Base-by-base conservation (phyloP, 129 eudicot species). In the Lonicera japonica region DNA sequence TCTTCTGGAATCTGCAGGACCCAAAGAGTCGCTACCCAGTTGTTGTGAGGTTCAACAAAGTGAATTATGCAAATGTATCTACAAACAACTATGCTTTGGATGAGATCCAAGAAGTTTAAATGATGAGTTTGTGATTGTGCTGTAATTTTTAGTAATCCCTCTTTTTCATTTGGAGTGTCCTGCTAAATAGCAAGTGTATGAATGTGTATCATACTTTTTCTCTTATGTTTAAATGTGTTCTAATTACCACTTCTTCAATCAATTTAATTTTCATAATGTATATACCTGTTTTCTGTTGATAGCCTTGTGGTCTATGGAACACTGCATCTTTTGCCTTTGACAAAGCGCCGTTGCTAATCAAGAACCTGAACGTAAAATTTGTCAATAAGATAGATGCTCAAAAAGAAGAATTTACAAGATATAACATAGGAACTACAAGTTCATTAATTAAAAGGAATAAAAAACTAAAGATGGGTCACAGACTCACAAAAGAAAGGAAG, bases 61-160 rank as follows among this genome's bases (percentile, higher is more conserved):
- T 87, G 73, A 92, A 92, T 57, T 92, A 92, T 55, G 96, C 98
- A n/a, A 82, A 82, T 78, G 88, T 92, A 57, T 92, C 98, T 2
- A 92, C 98, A 68, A 92, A 92, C 98, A 92, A 92, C 88, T 92
- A 87, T 61, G 98, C 98, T 72, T 80, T 92, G 95, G 96, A 87
- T 75, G 96, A 92, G 84, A 74, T 92, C 25, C 73, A 82, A 70
- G 90, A 82, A 77, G 81, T 82, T 59, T 65, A 60, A 43, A 43
- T 43, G 5, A 73, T 60, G 67, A 70, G 79, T 24, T 54, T 39
- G 60, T 25, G 5, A 58, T 66, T 72, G 67, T 66, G 52, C 25
- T 79, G 69, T 62, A 63, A 69, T 29, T 45, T 41, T 58, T 73
- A 78, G 79, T 67, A 43, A 29, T 68, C 45, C 69, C 68, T 71